Base-by-base conservation (phyloP, 129 eudicot species). In the Artemisia tridentata region DNA sequence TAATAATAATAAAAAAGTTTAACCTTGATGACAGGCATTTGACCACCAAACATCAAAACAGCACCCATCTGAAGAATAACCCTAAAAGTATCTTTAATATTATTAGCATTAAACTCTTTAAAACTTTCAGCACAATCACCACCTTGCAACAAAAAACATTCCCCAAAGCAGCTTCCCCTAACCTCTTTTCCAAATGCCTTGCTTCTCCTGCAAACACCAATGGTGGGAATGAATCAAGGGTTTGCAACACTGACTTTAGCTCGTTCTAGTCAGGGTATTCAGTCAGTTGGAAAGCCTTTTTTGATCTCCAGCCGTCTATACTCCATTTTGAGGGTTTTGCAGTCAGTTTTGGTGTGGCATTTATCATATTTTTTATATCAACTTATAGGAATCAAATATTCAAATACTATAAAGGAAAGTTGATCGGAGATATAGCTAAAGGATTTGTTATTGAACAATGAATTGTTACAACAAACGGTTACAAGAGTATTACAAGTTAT, bases 51-150 rank as follows among this genome's bases (percentile, higher is more conserved):
- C 91, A 82, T 89, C 84, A 92, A 69, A 27, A 92, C 98, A 62
- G 80, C 96, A n/a, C 96, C 96, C 98, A 92, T 92, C 72, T 92
- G 98, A 14, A 92, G 91, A 38, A 92, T 80, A 47, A 92, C 85
- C 59, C 96, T 81, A 31, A 92, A 92, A 41, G 98, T 92, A 67
- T 92, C 96, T 46, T 96, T 74, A 73, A 92, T 92, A 50, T 92
- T 92, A 63, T 92, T 92, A 3, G 96, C 98, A 85, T 87, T 86
- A 53, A 92, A 92, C 84, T 92, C 98, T 76, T 92, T 92, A 63
- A 92, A 92, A 62, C 96, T 92, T 86, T 92, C 96, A 34, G 98
- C 98, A 73, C 98, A 92, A 80, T 92, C 98, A 46, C 98, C 98
- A 2, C 98, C 98, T 59, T 89, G 95, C 5, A 92, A 75, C 62